Evolutionary conservation across 345 rosid species (phyloP).

Genomic region (Hibiscus trionum): DNA sequence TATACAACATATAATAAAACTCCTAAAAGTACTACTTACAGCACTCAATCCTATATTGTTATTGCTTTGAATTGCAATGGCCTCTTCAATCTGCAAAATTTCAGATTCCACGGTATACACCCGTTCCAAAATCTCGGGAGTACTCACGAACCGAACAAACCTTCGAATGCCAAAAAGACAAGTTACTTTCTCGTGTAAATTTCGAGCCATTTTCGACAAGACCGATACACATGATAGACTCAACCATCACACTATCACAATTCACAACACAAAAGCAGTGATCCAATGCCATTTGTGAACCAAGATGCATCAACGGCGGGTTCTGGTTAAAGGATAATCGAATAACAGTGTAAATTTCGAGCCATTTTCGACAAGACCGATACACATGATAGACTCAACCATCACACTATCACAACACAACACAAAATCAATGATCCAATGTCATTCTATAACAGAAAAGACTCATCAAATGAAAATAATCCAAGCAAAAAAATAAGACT

Average conservation of each 20-base stretch:
- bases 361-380: not conserved
- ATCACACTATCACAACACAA: not conserved
- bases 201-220: not conserved
- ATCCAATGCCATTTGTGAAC: too few species aligned
- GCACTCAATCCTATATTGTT: slow-evolving; percentile 36
- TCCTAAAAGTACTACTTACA: slow-evolving; percentile 37
- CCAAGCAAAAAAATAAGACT: not conserved
- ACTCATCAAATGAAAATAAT: not conserved
- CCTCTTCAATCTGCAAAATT: slow-evolving; percentile 85
- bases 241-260: not conserved
- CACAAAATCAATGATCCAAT: too few species aligned
- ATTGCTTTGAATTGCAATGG: slow-evolving; percentile 71
- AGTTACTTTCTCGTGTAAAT: too few species aligned
- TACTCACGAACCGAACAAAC: slow-evolving; percentile 98
- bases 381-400: slow-evolving; percentile 1
- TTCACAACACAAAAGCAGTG: not conserved
- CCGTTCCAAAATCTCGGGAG: slow-evolving; percentile 80
- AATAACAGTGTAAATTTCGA: not conserved
- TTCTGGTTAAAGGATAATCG: too few species aligned
- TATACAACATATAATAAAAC: slow-evolving; percentile 6
- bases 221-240: not conserved
- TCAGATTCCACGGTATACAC: slow-evolving; percentile 79
- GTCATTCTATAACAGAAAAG: too few species aligned
- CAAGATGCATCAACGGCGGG: too few species aligned
- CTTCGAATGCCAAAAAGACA: slow-evolving; percentile 29